Base-by-base conservation (phyloP, 148 eudicot genomes). In the Cornus suecica region DNA sequence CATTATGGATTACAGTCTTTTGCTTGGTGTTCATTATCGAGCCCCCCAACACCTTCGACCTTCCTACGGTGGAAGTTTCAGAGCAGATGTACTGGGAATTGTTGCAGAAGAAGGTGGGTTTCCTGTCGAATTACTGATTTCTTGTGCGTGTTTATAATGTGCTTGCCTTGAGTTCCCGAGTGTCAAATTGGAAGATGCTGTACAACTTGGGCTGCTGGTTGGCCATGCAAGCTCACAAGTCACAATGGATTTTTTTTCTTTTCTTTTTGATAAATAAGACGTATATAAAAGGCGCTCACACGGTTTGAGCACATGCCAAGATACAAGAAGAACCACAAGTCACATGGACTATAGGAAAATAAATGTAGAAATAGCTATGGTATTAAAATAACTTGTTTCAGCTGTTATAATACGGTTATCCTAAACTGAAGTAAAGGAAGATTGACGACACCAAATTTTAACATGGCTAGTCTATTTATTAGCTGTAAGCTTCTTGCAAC, bases 41-140 rank as follows among this genome's bases (percentile, higher is more conserved):
- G 99, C 99, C 31, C 99, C 99, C 71, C 97, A 85, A 75, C 97
- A 89, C 77, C 85, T 95, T 70, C 90, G 76, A 62, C 80, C 97
- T 66, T 73, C 87, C 66, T 68, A 78, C 73, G 85, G 78, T 64
- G 80, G 37, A 67, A 79, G 87, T 76, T 52, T 79, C 26, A 74
- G 75, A 26, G 83, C 82, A 63, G 97, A 94, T 82, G 91, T 84
- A 64, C 73, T 95, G 82, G 94, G 87, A 67, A 89, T 86, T 77
- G 91, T 95, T 78, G 90, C 96, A 62, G 99, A 92, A 87, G 99
- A 88, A 86, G 94, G 97, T 88, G 58, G 26, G 63, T 48, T 72
- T 54, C 31, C 60, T 30, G 26, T 60, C 32, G 10, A 26, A 18
- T 45, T 23, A 24, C 25, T 31, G 52, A 54, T n/a, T 31, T 52